Conservation (phyloP, 495 filamentous ascomycete genomes). For the Jackrogersella minutella region DNA sequence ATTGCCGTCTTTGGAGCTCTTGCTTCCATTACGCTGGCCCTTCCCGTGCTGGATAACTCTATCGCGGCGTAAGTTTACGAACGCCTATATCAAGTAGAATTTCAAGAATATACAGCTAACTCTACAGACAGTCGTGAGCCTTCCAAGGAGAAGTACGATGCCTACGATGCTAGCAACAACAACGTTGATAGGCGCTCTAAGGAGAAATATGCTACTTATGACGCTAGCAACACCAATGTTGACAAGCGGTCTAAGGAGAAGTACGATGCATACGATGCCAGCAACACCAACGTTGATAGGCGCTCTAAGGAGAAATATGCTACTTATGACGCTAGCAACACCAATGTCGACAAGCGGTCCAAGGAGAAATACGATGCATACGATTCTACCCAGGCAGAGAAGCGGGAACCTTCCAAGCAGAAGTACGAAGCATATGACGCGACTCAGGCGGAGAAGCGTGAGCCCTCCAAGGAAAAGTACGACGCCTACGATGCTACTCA, state of each 20-base stretch:
- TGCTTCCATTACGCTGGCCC: neutral
- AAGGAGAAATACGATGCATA: conserved; percentile 1
- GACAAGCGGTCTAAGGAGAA: neutral
- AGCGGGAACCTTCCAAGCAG: neutral
- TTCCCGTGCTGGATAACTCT: neutral
- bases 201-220: neutral
- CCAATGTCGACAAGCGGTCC: neutral
- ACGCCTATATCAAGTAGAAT: no score
- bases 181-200: neutral
- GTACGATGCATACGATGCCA: neutral
- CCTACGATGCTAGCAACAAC: neutral
- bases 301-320: neutral
- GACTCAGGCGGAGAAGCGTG: neutral
- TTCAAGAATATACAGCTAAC: neutral
- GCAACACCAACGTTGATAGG: neutral
- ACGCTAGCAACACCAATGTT: neutral
- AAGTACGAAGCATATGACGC: neutral
- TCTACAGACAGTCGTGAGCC: neutral
- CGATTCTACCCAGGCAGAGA: neutral
- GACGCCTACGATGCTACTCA: neutral
- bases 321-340: neutral
- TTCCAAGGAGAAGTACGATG: neutral
- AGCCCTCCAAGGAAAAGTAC: conserved; percentile 8
- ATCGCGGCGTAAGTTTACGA: neutral
- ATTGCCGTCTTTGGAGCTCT: neutral